A percentile compares a stretch with the other conserved stretches of the same genome.
These are phyloP conservation scores for Pleurotus salmoneostramineus DNA, from an alignment of 768 basidiomycete genomes.

Conservation along the genomic window DNA sequence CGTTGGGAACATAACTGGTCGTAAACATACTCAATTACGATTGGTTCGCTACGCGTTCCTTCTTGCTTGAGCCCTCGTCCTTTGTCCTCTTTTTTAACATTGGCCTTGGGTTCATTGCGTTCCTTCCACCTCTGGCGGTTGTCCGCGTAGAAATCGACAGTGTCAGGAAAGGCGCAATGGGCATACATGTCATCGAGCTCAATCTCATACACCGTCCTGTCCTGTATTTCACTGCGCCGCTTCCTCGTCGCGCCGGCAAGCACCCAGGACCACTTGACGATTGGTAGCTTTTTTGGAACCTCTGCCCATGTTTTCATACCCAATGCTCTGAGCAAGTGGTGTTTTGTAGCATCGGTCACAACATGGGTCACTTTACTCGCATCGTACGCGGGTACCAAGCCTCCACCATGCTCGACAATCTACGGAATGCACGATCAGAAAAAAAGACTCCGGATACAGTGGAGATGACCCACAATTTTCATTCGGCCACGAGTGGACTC, in stretches of 20 bases:
- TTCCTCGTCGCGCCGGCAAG: constrained; percentile 30
- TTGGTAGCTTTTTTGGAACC: constrained; percentile 64
- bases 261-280: constrained; percentile 64
- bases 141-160: not conserved
- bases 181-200: constrained; percentile 8
- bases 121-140: constrained; percentile 35
- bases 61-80: not conserved
- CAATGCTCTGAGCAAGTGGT: constrained; percentile 33
- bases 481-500: constrained; percentile 51
- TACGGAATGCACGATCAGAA: constrained; percentile 18
- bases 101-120: constrained; percentile 47
- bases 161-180: constrained; percentile 5
- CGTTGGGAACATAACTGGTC: not conserved
- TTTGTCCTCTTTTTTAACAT: constrained; percentile 16
- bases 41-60: not conserved
- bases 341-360: constrained; percentile 40
- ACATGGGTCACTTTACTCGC: constrained; percentile 60
- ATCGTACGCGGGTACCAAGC: constrained; percentile 56
- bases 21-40: constrained; percentile 4
- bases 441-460: constrained; percentile 2
- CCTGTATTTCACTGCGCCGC: constrained; percentile 23
- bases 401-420: constrained; percentile 65
- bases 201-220: constrained; percentile 14
- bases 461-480: constrained; percentile 51
- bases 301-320: constrained; percentile 38